Base-by-base conservation (phyloP, 2,329 filamentous ascomycete genomes). In the Magnaporthiopsis incrustans region DNA sequence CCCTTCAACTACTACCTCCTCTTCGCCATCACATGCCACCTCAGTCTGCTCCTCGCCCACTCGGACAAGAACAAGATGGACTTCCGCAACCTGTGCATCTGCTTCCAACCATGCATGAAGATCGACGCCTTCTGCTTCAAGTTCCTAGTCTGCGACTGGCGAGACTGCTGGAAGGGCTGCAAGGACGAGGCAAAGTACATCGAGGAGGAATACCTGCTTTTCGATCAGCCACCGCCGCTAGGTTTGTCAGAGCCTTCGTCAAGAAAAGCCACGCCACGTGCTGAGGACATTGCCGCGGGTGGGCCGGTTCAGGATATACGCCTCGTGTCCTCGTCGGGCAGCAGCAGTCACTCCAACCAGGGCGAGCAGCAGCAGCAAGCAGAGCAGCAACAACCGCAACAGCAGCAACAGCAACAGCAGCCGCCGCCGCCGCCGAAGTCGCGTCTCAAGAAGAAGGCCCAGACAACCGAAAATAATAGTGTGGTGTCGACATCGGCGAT, bases 41-140 rank as follows among this genome's bases (percentile, higher is more conserved):
- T 98, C 61, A 97, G 92, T 70, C 84, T 97, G 32, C 83, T 98
- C 12, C 87, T 97, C 69, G 92, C 91, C 1, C 94, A 96, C 75
- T 90, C 92, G 30, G 91, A 96, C 68, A 93, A 94, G 80, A 98
- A 97, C 83, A 97, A 96, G 79, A 98, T 98, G 94, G 92, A 96
- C 73, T 97, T 94, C 73, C 88, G 91, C 72, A 97, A 97, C 69
- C 81, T 98, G 30, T 96, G 92, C 77, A 96, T 97, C 70, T 98
- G 94, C 78, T 97, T 97, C 76, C 92, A 97, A 76, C 94, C 94
- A 4, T 96, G 92, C 76, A 92, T 98, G 85, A 96, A 94, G 77
- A 95, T 98, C 65, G 94, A 98, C 71, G 89, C 89, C 1, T 96
- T 94, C 74, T 96, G 92, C 74, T 98, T 98, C 82, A 92, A 93